Evolutionary conservation across 2,329 filamentous ascomycete genomes (phyloP), one percentile per base, ranked within the genome.

Genomic region (Calonectria leucothoes): DNA sequence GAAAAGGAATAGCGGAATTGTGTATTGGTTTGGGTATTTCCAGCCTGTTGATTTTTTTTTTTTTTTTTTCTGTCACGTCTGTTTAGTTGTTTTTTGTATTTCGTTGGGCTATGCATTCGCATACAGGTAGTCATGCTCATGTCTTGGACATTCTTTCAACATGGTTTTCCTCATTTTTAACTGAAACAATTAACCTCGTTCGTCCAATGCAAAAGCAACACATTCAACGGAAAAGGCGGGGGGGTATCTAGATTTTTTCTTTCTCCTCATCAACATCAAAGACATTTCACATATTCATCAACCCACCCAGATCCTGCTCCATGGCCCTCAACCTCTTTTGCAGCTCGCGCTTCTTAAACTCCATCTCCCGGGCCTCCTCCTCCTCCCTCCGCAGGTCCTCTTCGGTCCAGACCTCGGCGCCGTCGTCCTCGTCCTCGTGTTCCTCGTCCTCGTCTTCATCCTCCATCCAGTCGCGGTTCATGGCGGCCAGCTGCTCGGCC

Each of bases 321-420:
- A 91, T 89, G 7, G 87, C 84, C 49, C 84, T 84, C 70, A 92
- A 72, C 73, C 88, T 86, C 72, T 84, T 85, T 79, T 91, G 89
- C 55, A 92, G 78, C 78, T 91, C 89, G 75, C 84, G 86, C 84
- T 91, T 92, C 83, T 87, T 90, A 72, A 81, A 83, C 72, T 92
- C 90, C 82, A 92, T 82, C 82, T 89, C 87, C 67, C 86, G 85
- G 6, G 90, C 87, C 81, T 92, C 93, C 67, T 93, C 93, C 81
- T 95, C 93, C 80, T 95, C 94, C 72, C 87, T 87, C 75, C 88
- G 87, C 69, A 95, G 81, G 79, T 95, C 93, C 67, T 94, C 93
- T 75, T 93, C 92, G 0, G 92, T 94, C 85, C 91, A 86, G 6
- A 88, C 82, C 48, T 86, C 85, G 63, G 88, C 89, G 1, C 85